These are phyloP conservation scores for Yamadazyma songkhlaensis DNA, from an alignment of 1,139 yeast genomes.

Conservation along the genomic window DNA sequence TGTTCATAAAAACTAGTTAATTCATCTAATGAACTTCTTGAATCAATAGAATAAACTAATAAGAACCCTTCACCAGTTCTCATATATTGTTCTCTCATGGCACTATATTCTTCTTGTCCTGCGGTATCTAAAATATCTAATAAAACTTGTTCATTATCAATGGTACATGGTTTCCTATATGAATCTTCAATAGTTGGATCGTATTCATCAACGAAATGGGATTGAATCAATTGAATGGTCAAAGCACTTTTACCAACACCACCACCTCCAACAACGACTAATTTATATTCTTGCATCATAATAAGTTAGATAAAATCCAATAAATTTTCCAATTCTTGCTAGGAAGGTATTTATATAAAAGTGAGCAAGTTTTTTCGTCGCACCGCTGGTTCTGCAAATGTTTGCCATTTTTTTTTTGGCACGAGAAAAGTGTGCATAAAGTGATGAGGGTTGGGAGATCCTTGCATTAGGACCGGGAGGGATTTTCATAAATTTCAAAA, in stretches of 20 bases:
- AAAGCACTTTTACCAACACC: slow-evolving; percentile 98
- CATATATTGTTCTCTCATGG: slow-evolving; percentile 94
- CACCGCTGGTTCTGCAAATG: slow-evolving; percentile 1
- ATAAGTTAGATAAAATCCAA: slow-evolving; percentile 2
- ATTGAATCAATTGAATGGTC: slow-evolving; percentile 85
- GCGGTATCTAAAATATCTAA: slow-evolving; percentile 92
- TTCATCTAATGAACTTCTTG: slow-evolving; percentile 77
- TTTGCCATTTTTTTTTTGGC: too few relatives aligned
- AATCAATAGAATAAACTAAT: slow-evolving; percentile 80
- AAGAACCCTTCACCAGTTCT: slow-evolving; percentile 91
- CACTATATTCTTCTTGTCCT: slow-evolving; percentile 96
- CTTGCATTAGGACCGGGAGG: too few relatives aligned
- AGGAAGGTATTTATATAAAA: neutral
- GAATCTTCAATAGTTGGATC: slow-evolving; percentile 96
- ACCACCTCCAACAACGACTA: slow-evolving; percentile 97
- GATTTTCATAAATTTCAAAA: too few relatives aligned
- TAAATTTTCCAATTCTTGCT: neutral
- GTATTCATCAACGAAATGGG: slow-evolving; percentile 92
- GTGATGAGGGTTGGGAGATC: too few relatives aligned
- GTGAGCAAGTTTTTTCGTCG: slow-evolving; percentile 5
- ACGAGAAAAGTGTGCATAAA: neutral
- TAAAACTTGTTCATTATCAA: slow-evolving; percentile 49
- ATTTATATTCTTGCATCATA: slow-evolving; percentile 67
- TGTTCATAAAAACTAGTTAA: slow-evolving; percentile 77
- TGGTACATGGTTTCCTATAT: slow-evolving; percentile 54